A percentile compares a stretch with the other conserved stretches of the same genome.
Evolutionary conservation across 2,329 filamentous ascomycete genomes (phyloP).

Genomic region (Colletotrichum siamense): DNA sequence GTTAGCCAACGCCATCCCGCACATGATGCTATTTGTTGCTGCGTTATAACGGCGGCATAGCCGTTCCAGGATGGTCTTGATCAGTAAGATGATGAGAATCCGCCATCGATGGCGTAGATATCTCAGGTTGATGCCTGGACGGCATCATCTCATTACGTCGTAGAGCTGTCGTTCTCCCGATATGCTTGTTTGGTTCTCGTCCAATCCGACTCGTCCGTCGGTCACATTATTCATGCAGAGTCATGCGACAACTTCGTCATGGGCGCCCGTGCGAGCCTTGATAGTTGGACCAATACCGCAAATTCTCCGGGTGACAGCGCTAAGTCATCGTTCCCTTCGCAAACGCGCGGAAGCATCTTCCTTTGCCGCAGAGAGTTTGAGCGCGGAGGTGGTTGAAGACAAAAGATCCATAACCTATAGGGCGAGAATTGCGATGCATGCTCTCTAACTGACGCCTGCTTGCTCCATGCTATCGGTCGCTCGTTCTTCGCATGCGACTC

Average conservation of each 20-base stretch:
- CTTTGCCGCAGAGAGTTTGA: not conserved
- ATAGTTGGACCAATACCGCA: not conserved
- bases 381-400: not conserved
- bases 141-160: not conserved
- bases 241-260: not conserved
- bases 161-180: not conserved
- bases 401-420: not conserved
- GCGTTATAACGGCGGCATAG: not conserved
- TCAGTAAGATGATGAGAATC: not conserved
- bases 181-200: not conserved
- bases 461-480: not conserved
- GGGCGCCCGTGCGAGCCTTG: not conserved
- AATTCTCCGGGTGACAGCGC: slow-evolving; percentile 7
- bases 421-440: not conserved
- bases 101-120: not conserved
- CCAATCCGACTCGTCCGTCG: not conserved
- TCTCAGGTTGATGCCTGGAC: not conserved
- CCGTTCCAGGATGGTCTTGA: not conserved
- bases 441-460: not conserved
- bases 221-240: slow-evolving; percentile 5
- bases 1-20: not conserved
- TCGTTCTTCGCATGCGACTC: not conserved
- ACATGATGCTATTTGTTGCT: not conserved
- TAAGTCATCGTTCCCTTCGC: not conserved
- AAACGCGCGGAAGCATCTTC: not conserved